Evolutionary conservation across 345 rosid genomes (phyloP).

Genomic region (Excoecaria cochinchinensis): DNA sequence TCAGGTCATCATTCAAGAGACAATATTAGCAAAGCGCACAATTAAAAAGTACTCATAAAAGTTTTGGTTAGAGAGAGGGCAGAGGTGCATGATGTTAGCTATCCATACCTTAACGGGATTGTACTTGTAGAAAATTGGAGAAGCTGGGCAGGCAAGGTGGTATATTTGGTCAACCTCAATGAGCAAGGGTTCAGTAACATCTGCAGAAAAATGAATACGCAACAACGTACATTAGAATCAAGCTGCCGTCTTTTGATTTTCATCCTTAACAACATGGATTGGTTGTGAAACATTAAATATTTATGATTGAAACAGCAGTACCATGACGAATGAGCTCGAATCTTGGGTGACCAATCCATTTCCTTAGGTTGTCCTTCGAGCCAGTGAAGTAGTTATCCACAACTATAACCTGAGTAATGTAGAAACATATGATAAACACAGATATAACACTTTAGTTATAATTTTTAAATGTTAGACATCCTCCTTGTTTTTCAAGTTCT

Average conservation of each 20-base stretch:
- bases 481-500: background rate
- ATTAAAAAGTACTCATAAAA: background rate
- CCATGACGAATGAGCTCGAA: conserved; percentile 97
- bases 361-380: conserved; percentile 80
- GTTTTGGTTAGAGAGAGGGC: background rate
- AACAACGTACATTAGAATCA: background rate
- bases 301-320: conserved; percentile 23
- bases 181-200: conserved; percentile 88
- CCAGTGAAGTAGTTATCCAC: conserved; percentile 94
- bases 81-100: background rate
- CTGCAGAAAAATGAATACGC: conserved; percentile 31
- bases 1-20: background rate
- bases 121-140: conserved; percentile 95
- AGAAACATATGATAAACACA: background rate
- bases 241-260: background rate
- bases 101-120: conserved; percentile 88
- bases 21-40: background rate
- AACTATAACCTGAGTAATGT: conserved; percentile 59
- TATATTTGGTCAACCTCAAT: conserved; percentile 89
- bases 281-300: background rate
- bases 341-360: conserved; percentile 97
- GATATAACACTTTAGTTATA: background rate
- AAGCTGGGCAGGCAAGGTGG: conserved; percentile 97
- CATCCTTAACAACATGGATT: background rate
- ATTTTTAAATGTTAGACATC: background rate